Evolutionary conservation across 1,139 yeast genomes (phyloP).

Genomic region (Yamadazyma buinensis): DNA sequence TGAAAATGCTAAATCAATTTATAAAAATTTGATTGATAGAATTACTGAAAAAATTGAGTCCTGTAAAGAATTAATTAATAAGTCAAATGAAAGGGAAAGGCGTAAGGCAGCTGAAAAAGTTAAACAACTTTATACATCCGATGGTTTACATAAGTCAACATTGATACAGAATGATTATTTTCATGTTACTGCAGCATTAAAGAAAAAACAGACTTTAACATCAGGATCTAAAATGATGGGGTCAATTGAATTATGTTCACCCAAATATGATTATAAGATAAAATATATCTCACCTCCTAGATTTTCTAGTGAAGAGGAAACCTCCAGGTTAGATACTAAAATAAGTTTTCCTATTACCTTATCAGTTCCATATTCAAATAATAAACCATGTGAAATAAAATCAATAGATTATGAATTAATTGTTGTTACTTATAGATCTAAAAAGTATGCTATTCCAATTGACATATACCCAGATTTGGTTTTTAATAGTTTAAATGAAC

Average conservation of each 20-base stretch:
- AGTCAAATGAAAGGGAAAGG: constrained; percentile 5
- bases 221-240: constrained; percentile 36
- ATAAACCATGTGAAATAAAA: constrained; percentile 28
- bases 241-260: constrained; percentile 31
- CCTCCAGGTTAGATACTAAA: constrained; percentile 16
- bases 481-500: constrained; percentile 25
- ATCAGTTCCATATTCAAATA: constrained; percentile 19
- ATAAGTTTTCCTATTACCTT: constrained; percentile 34
- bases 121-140: constrained; percentile 15
- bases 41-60: constrained; percentile 25
- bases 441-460: constrained; percentile 37
- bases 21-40: constrained; percentile 26
- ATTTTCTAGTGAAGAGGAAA: constrained; percentile 13
- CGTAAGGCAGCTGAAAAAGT: constrained; percentile 15
- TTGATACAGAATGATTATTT: background rate
- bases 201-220: constrained; percentile 33
- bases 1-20: constrained; percentile 25
- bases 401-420: constrained; percentile 30
- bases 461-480: constrained; percentile 42
- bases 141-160: no score
- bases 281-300: constrained; percentile 31
- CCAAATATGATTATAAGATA: constrained; percentile 26
- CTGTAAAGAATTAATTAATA: constrained; percentile 21
- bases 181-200: constrained; percentile 18
- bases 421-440: constrained; percentile 35